phyloP scores from a whole-genome alignment of 2,329 filamentous ascomycete species.

The Pseudogymnoascus sp. region DNA sequence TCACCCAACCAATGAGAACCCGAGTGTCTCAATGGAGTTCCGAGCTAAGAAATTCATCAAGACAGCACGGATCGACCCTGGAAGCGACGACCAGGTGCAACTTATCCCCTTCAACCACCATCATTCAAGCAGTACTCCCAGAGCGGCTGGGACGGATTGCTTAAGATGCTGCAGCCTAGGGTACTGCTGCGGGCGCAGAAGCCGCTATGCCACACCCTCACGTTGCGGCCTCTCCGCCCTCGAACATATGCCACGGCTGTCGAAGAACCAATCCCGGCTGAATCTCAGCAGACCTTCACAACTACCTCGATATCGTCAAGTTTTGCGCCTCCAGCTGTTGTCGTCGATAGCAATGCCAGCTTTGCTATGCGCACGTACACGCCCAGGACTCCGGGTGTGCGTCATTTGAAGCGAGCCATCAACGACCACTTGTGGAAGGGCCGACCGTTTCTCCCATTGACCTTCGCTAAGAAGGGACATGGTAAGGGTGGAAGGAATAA shows the following conservation, averaged over 20 bases:
- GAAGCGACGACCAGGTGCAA: neutral
- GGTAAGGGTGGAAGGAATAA: constrained; percentile 89
- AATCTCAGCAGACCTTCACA: constrained; percentile 31
- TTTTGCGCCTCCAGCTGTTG: constrained; percentile 39
- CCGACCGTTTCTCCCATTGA: constrained; percentile 71
- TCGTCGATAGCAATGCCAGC: constrained; percentile 31
- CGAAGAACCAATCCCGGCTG: constrained; percentile 29
- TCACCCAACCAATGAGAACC: neutral
- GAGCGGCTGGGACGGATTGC: constrained; percentile 4
- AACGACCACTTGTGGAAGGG: constrained; percentile 98
- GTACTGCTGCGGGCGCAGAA: constrained; percentile 42
- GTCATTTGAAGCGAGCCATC: constrained; percentile 84
- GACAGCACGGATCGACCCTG: constrained; percentile 6
- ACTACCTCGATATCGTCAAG: constrained; percentile 24
- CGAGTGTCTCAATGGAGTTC: constrained; percentile 1
- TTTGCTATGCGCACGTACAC: constrained; percentile 71
- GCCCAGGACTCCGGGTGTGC: constrained; percentile 82
- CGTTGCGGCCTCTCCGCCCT: constrained; percentile 34
- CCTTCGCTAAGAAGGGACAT: constrained; percentile 86
- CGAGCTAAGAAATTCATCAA: neutral
- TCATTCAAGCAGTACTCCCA: constrained; percentile 13
- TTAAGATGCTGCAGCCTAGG: constrained; percentile 57
- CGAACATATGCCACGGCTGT: constrained; percentile 46
- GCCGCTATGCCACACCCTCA: constrained; percentile 40
- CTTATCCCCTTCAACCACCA: constrained; percentile 8